Evolutionary conservation across 306 rosid genomes (phyloP).

Genomic region (Glycyrrhiza uralensis): DNA sequence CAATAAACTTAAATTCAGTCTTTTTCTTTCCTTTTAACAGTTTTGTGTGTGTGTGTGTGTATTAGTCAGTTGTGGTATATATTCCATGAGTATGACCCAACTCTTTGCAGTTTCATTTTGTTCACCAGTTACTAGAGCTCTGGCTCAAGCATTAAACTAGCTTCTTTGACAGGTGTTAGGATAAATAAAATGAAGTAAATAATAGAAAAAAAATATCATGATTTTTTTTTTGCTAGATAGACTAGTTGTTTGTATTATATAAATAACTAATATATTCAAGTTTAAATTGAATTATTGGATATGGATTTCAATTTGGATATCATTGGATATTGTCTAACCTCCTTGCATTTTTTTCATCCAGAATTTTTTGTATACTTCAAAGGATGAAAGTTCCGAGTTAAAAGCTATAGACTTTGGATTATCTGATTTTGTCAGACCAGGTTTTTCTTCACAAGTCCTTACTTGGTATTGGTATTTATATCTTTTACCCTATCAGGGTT

Average conservation of each 20-base stretch:
- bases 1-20: neutral
- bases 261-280: neutral
- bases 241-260: neutral
- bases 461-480: constrained; percentile 26
- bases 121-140: neutral
- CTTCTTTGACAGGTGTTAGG: neutral
- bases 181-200: neutral
- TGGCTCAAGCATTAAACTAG: neutral
- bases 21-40: neutral
- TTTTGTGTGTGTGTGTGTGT: neutral
- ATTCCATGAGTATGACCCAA: constrained; percentile 1
- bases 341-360: constrained; percentile 30
- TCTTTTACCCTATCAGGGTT: constrained; percentile 5
- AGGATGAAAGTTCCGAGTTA: constrained; percentile 80
- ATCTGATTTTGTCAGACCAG: constrained; percentile 95
- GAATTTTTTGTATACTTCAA: constrained; percentile 84
- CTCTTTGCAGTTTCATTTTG: neutral
- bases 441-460: constrained; percentile 42
- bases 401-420: constrained; percentile 98
- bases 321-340: constrained; percentile 27
- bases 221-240: neutral
- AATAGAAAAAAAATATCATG: neutral
- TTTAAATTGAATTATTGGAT: constrained; percentile 23
- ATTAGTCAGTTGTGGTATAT: neutral
- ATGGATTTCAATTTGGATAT: constrained; percentile 1